Base-by-base conservation (phyloP, 208 protist genomes). In the Blechomonas ayalai region DNA sequence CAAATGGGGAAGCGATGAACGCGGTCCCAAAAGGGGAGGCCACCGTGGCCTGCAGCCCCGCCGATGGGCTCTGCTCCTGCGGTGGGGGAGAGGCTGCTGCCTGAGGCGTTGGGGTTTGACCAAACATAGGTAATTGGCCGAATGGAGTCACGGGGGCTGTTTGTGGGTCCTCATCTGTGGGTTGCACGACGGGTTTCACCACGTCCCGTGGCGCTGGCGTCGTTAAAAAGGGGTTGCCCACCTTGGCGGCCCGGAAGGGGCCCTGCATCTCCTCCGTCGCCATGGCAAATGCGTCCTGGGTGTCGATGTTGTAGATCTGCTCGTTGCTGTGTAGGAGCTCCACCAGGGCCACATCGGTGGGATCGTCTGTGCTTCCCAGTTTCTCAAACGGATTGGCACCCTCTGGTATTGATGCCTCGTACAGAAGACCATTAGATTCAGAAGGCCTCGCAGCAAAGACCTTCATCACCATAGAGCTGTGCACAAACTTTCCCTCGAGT, bases 381-480 rank as follows among this genome's bases (percentile, higher is more conserved):
- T 41, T 5, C 15, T 31, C 16, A 47, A 85, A 90, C 6, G 70
- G 74, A 41, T 80, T 83, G 26, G 71, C 58, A 4, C 68, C 75
- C 27, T 81, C 47, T 4, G 66, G 61, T 35, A 34, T 58, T 15
- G 81, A 28, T 20, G 47, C 34, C 13, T 69, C 69, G 43, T 85
- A 85, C 36, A 75, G 53, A 2, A 59, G 55, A 46, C 73, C 66
- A 8, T 48, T 53, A 26, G 61, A 42, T 23, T 60, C 68, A 6
- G 67, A 61, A 10, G 71, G 66, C 16, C 45, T 65, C 7, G 73
- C 82, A 3, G 86, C 86, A 52, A 84, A 88, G 15, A 94, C 82
- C 20, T 79, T 83, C 67, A 91, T 74, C 25, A 94, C 63, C 86
- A 91, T 91, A 9, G 70, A 88, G 48, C 86, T 94, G 63, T 90